phyloP scores from a whole-genome alignment of 345 rosid genomes.

The Euphorbia lathyris region DNA sequence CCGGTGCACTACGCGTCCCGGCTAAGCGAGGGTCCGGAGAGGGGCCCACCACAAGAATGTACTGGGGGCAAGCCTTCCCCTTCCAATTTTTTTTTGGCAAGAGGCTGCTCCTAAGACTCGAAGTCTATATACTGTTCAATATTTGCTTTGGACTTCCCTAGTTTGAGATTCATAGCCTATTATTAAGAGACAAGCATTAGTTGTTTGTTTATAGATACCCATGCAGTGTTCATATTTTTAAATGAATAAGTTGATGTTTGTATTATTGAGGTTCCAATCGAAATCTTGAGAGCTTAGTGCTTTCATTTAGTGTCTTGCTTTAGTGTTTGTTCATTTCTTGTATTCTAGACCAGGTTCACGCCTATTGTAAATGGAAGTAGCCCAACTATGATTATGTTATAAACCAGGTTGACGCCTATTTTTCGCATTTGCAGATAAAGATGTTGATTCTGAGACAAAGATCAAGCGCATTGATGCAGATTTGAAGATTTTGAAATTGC shows the following conservation, averaged over 20 bases:
- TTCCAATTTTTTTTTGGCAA: no score
- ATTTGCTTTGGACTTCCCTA: neutral
- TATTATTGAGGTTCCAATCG: no score
- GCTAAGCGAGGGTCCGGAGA: no score
- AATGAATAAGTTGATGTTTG: neutral
- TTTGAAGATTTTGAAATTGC: conserved; percentile 74
- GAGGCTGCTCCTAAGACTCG: no score
- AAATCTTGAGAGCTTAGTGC: neutral
- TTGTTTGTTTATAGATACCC: neutral
- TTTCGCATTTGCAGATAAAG: conserved; percentile 31
- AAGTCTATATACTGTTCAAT: neutral
- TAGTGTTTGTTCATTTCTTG: neutral
- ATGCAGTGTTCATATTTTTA: neutral
- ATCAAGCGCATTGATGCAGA: conserved; percentile 81
- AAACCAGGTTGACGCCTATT: no score
- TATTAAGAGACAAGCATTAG: neutral
- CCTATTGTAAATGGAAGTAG: neutral
- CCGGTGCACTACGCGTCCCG: no score
- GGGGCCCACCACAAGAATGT: no score
- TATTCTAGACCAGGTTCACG: neutral
- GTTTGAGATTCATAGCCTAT: neutral
- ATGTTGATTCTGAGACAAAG: conserved; percentile 46
- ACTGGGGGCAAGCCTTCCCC: no score
- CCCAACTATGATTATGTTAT: neutral
- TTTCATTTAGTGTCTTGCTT: neutral